Percentiles rank a stretch among this genome's conserved stretches.
These are phyloP conservation scores for Suillus placidus DNA, from an alignment of 768 basidiomycete species.

Conservation along the genomic window DNA sequence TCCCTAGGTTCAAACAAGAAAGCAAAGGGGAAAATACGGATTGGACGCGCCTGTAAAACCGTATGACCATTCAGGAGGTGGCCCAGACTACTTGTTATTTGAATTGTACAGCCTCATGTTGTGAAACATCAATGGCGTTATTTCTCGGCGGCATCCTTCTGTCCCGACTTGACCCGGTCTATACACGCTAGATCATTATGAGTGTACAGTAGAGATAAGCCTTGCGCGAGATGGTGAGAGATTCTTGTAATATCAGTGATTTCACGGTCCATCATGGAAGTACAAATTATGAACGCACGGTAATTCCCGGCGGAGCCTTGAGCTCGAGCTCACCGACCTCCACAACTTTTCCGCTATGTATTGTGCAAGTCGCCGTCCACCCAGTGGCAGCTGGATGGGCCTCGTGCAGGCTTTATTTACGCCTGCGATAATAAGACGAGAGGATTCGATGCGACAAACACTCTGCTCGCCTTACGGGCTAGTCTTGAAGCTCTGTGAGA, in stretches of 20 bases:
- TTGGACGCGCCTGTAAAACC: background rate
- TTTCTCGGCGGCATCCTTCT: background rate
- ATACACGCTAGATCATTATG: background rate
- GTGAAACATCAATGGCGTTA: background rate
- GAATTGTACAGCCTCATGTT: background rate
- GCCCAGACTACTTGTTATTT: background rate
- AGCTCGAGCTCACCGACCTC: background rate
- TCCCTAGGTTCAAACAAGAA: background rate
- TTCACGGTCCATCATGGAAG: background rate
- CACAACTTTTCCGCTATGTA: background rate
- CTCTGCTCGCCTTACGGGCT: background rate
- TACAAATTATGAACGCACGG: background rate
- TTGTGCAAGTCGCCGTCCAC: background rate
- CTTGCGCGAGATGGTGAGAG: background rate
- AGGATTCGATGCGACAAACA: background rate
- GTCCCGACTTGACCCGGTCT: background rate
- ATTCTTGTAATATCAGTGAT: background rate
- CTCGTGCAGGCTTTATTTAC: background rate
- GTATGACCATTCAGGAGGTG: background rate
- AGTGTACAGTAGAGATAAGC: background rate
- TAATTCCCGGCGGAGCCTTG: background rate
- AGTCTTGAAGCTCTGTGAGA: background rate
- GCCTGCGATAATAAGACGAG: background rate
- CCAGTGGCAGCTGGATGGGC: background rate
- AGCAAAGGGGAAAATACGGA: background rate